Conservation (phyloP, 2,329 filamentous ascomycete species). For the Fragosphaeria purpurea region DNA sequence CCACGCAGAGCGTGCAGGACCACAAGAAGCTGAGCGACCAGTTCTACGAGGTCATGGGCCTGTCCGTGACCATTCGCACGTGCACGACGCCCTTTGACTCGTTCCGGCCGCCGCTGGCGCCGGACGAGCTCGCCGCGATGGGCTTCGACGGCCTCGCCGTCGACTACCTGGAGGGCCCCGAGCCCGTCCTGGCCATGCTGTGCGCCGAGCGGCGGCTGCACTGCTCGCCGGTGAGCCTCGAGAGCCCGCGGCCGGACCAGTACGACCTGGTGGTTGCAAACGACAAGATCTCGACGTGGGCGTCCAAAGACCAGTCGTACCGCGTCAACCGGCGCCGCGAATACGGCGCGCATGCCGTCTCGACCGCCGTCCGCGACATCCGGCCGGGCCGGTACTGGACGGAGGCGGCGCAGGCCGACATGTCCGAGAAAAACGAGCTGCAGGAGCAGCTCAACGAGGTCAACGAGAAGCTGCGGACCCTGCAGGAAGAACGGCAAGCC, state of each 20-base stretch:
- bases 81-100: conserved; percentile 42
- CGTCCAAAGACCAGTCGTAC: conserved; percentile 56
- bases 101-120: conserved; percentile 45
- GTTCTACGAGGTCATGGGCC: conserved; percentile 51
- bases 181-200: conserved; percentile 77
- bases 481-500: conserved; percentile 25
- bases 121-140: conserved; percentile 41
- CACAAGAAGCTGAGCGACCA: conserved; percentile 60
- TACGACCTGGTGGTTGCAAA: conserved; percentile 54
- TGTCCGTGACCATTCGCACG: conserved; percentile 65
- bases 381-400: conserved; percentile 60
- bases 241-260: conserved; percentile 55
- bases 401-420: conserved; percentile 65
- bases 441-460: conserved; percentile 40
- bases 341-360: conserved; percentile 65
- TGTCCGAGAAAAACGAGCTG: conserved; percentile 51
- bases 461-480: conserved; percentile 21
- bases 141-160: conserved; percentile 75
- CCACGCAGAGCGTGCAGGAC: conserved; percentile 65
- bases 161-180: conserved; percentile 71
- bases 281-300: conserved; percentile 55
- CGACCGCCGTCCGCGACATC: conserved; percentile 56
- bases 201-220: conserved; percentile 65
- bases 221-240: conserved; percentile 52
- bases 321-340: conserved; percentile 62